Evolutionary conservation across 78 protist genomes (phyloP).

Genomic region (Emiliania huxleyi): DNA sequence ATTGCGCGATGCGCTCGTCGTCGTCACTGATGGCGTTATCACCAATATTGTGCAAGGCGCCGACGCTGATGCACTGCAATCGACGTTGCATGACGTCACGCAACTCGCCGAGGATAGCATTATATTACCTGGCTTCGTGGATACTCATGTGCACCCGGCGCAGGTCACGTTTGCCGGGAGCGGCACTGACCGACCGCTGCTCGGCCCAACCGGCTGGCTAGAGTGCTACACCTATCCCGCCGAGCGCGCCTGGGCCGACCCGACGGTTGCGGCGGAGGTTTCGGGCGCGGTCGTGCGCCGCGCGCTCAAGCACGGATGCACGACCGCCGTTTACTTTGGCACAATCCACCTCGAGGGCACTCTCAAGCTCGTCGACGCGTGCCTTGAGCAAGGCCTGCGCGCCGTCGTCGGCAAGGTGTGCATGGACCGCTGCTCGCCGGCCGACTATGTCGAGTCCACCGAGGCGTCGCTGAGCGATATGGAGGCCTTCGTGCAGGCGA

Average conservation of each 20-base stretch:
- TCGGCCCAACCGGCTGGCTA: slow-evolving; percentile 89
- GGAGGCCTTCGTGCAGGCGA: slow-evolving; percentile 42
- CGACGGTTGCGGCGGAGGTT: slow-evolving; percentile 65
- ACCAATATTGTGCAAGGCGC: too few species aligned
- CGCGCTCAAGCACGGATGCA: slow-evolving; percentile 64
- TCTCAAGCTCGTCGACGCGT: slow-evolving; percentile 31
- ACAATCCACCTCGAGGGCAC: slow-evolving; percentile 82
- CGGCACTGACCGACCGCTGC: slow-evolving; percentile 74
- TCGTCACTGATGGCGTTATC: too few species aligned
- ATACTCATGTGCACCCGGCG: slow-evolving; percentile 89
- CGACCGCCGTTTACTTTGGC: slow-evolving; percentile 77
- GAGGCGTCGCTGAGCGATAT: slow-evolving; percentile 55
- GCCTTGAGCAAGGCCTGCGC: slow-evolving; percentile 73
- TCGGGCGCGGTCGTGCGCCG: slow-evolving; percentile 30
- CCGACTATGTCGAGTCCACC: slow-evolving; percentile 74
- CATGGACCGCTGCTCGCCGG: slow-evolving; percentile 83
- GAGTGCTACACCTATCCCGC: slow-evolving; percentile 83
- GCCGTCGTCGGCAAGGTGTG: slow-evolving; percentile 84
- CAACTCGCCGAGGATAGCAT: too few species aligned
- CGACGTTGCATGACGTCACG: too few species aligned
- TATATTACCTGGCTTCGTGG: slow-evolving; percentile 91
- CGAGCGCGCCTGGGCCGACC: slow-evolving; percentile 68
- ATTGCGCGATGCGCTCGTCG: too few species aligned
- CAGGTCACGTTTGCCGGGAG: slow-evolving; percentile 78
- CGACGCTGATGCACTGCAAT: too few species aligned